phyloP scores from a whole-genome alignment of 352 stramenopile genomes.

The Phytophthora ohioensis region DNA sequence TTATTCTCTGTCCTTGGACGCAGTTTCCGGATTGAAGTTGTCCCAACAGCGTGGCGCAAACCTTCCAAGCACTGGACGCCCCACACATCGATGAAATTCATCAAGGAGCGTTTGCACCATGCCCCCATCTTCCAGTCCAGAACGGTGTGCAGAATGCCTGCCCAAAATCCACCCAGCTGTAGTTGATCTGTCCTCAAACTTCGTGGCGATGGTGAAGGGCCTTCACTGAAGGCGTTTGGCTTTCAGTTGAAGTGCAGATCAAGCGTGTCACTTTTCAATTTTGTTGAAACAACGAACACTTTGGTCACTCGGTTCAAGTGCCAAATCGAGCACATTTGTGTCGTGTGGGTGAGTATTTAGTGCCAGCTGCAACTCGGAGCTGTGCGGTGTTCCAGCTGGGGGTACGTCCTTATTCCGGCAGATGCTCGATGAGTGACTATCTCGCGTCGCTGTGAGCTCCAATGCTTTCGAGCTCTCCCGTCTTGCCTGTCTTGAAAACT shows the following conservation, averaged over 20 bases:
- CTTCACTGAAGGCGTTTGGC: no score
- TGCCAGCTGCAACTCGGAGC: background rate
- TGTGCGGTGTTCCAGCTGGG: conserved; percentile 27
- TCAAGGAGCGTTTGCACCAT: background rate
- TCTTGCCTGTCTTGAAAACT: conserved; percentile 23
- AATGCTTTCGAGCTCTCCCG: background rate
- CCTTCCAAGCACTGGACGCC: conserved; percentile 4
- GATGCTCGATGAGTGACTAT: conserved; percentile 27
- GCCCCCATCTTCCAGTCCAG: conserved; percentile 26
- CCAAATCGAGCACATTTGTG: background rate
- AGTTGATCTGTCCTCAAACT: conserved; percentile 1
- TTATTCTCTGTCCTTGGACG: conserved; percentile 4
- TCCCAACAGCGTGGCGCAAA: conserved; percentile 11
- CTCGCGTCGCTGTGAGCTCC: conserved; percentile 19
- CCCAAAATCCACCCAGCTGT: conserved; percentile 32
- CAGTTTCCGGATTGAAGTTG: conserved; percentile 24
- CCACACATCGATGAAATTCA: conserved; percentile 1
- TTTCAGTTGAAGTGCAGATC: no score
- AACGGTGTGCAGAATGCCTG: conserved; percentile 20
- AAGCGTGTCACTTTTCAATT: no score
- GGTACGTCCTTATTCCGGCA: conserved; percentile 31
- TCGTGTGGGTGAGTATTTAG: background rate
- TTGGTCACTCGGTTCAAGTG: no score
- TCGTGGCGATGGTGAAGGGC: no score
- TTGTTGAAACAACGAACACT: no score